Conservation (phyloP, 495 filamentous ascomycete genomes). For the Penicillium lagena region DNA sequence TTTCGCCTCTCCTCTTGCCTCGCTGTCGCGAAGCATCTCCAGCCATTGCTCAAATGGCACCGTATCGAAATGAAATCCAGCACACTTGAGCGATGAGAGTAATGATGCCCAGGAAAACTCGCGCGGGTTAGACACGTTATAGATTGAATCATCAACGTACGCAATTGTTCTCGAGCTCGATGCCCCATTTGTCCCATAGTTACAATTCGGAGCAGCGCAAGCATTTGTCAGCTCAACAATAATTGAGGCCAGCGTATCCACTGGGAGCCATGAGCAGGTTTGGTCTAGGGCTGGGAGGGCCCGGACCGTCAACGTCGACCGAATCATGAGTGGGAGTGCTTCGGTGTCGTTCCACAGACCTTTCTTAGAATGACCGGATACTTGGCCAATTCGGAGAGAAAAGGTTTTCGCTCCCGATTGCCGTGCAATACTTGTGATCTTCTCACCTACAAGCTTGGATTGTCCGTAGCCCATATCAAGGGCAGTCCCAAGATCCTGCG, state of each 20-base stretch:
- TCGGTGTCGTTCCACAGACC: constrained; percentile 58
- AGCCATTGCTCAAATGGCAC: constrained; percentile 46
- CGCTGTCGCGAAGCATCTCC: constrained; percentile 30
- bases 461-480: constrained; percentile 50
- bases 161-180: neutral
- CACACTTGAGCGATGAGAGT: constrained; percentile 34
- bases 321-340: constrained; percentile 49
- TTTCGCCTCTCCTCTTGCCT: constrained; percentile 37
- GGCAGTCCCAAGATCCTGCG: constrained; percentile 31
- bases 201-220: constrained; percentile 7
- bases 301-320: constrained; percentile 41
- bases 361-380: constrained; percentile 44
- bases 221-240: constrained; percentile 41
- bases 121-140: constrained; percentile 46
- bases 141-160: constrained; percentile 32
- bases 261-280: constrained; percentile 49
- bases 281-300: constrained; percentile 42
- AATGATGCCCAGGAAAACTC: constrained; percentile 48
- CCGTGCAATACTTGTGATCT: constrained; percentile 36
- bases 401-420: constrained; percentile 28
- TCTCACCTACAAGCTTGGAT: constrained; percentile 52
- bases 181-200: neutral
- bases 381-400: constrained; percentile 54
- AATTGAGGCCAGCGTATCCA: constrained; percentile 43
- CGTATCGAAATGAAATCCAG: constrained; percentile 39